phyloP scores from a whole-genome alignment of 768 basidiomycete species.

The Mycena indigotica region DNA sequence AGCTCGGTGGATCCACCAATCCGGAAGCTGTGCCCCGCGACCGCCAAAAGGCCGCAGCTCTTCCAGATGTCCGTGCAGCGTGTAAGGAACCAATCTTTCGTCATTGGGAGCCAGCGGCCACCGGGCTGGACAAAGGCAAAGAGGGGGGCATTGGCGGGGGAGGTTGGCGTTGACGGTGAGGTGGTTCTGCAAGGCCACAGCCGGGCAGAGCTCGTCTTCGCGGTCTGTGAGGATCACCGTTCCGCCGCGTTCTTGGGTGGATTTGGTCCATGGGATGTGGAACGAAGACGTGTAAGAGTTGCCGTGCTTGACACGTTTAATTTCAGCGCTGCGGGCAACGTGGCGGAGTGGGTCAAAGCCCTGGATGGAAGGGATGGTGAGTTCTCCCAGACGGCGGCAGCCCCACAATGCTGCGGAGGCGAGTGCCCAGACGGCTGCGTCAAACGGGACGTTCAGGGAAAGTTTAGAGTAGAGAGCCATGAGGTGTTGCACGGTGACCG shows the following conservation, averaged over 20 bases:
- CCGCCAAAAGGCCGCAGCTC: not conserved
- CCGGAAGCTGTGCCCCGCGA: constrained; percentile 10
- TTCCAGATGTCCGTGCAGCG: not conserved
- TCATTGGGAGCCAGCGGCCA: not conserved
- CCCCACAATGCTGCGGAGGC: constrained; percentile 4
- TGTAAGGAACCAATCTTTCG: not conserved
- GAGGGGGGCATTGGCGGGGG: not conserved
- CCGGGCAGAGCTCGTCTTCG: not conserved
- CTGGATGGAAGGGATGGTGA: not conserved
- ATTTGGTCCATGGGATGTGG: not conserved
- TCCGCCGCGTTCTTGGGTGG: not conserved
- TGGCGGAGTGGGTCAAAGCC: not conserved
- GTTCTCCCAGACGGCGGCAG: constrained; percentile 13
- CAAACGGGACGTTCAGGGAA: not conserved
- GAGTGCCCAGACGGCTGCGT: constrained; percentile 1
- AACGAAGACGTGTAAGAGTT: no score
- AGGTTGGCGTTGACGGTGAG: not conserved
- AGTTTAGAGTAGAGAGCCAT: not conserved
- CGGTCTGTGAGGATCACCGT: not conserved
- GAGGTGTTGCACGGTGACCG: constrained; percentile 5
- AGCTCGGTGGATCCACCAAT: no score
- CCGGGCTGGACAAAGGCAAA: not conserved
- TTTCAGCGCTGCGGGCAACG: not conserved
- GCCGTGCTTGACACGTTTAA: not conserved
- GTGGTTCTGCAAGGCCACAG: not conserved